phyloP scores from a whole-genome alignment of 2,329 filamentous ascomycete genomes.

The Fusarium sp. region DNA sequence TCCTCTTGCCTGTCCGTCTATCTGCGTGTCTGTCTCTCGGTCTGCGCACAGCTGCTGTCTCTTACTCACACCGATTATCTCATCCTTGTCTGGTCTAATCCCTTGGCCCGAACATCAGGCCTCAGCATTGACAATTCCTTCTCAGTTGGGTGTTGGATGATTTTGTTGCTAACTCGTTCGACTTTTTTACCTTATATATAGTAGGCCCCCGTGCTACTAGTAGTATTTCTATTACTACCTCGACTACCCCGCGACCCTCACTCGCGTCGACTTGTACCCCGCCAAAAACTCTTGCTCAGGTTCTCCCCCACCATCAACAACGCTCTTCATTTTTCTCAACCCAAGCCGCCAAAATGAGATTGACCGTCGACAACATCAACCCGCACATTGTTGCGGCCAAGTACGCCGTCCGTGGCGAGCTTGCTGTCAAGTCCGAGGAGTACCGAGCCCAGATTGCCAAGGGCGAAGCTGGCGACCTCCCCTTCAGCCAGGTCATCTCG shows the following conservation, averaged over 20 bases:
- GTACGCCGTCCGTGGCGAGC: constrained; percentile 96
- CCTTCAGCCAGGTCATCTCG: constrained; percentile 92
- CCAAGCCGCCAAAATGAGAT: constrained; percentile 55
- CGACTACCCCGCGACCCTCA: constrained; percentile 49
- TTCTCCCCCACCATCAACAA: constrained; percentile 31
- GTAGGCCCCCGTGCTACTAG: constrained; percentile 28
- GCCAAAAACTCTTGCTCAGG: constrained; percentile 46
- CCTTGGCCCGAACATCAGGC: constrained; percentile 34
- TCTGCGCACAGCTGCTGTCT: constrained; percentile 17
- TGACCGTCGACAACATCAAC: constrained; percentile 93
- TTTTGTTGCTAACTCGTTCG: constrained; percentile 46
- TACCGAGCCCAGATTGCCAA: constrained; percentile 83
- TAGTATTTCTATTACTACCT: constrained; percentile 42
- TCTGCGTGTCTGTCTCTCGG: too few relatives aligned
- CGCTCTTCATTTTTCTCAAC: constrained; percentile 52
- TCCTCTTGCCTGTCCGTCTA: constrained; percentile 6
- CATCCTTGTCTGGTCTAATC: constrained; percentile 39
- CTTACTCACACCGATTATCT: constrained; percentile 31
- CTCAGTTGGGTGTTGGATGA: constrained; percentile 25
- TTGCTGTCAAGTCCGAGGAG: constrained; percentile 93
- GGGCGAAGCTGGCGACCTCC: constrained; percentile 71
- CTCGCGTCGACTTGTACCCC: constrained; percentile 44
- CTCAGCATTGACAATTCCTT: constrained; percentile 37
- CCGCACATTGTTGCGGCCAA: constrained; percentile 87
- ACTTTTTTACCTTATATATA: constrained; percentile 40